Percentiles rank a stretch among this genome's conserved stretches.
Conservation (phyloP, 257 asterid species). For the Ophiorrhiza pumila region DNA sequence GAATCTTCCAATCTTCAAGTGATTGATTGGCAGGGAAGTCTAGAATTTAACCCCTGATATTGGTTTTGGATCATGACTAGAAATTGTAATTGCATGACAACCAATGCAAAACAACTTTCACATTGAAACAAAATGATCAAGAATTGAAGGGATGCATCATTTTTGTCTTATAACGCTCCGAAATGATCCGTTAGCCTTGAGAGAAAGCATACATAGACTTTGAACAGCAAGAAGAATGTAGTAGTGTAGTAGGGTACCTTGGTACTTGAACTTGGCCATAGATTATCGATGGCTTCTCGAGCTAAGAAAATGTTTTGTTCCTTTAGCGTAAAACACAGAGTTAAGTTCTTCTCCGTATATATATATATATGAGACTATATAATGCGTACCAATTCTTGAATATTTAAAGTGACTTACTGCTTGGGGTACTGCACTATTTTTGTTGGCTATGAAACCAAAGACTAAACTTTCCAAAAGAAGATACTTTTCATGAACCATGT, state of each 20-base stretch:
- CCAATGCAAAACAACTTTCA: constrained; percentile 3
- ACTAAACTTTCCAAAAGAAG: not conserved
- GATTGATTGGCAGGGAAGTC: not conserved
- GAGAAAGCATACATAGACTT: not conserved
- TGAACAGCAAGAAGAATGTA: not conserved
- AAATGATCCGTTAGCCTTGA: not conserved
- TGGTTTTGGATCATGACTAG: not conserved
- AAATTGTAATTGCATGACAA: not conserved
- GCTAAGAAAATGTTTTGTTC: constrained; percentile 6
- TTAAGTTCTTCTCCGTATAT: not conserved
- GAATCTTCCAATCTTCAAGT: not conserved
- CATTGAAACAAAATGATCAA: not conserved
- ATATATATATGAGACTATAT: not conserved
- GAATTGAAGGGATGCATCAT: not conserved
- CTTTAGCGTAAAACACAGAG: not conserved
- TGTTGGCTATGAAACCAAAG: not conserved
- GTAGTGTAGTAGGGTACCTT: not conserved
- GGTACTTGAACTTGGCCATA: constrained; percentile 3
- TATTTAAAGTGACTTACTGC: not conserved
- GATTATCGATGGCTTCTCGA: constrained; percentile 16
- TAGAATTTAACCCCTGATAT: not conserved
- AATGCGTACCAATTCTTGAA: not conserved
- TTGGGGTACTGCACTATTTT: not conserved
- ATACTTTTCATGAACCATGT: not conserved
- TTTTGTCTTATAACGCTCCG: not conserved